Evolutionary conservation across 306 rosid genomes (phyloP).

Genomic region (Dicorynia guianensis): DNA sequence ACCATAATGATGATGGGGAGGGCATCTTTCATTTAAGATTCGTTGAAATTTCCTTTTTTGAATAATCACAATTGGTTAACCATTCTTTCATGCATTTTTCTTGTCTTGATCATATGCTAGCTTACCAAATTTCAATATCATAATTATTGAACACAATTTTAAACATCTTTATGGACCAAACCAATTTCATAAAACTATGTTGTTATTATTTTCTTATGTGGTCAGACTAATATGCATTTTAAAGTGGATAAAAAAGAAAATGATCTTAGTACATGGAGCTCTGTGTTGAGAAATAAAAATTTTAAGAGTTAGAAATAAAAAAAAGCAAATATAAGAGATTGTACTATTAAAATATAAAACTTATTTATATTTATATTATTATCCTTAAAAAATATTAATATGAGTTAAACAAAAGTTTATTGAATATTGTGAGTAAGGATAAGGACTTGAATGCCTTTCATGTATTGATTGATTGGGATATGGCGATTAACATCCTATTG

Average conservation of each 20-base stretch:
- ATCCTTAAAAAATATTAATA: not conserved
- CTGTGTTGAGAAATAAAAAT: too few species aligned
- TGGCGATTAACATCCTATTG: not conserved
- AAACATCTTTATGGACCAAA: conserved; percentile 29
- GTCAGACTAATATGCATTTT: too few species aligned
- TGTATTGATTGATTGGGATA: conserved; percentile 26
- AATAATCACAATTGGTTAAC: conserved; percentile 24
- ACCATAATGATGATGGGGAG: not conserved
- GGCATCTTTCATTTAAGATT: conserved; percentile 22
- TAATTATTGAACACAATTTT: conserved; percentile 18
- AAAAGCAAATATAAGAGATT: too few species aligned
- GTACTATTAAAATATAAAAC: too few species aligned
- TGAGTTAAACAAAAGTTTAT: not conserved
- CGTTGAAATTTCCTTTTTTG: not conserved
- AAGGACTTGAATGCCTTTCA: conserved; percentile 24
- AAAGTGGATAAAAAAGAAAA: too few species aligned
- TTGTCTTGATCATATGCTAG: conserved; percentile 33
- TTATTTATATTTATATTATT: not conserved
- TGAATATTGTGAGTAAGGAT: not conserved
- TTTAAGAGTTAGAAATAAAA: too few species aligned
- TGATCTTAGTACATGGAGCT: too few species aligned
- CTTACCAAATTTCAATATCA: conserved; percentile 39
- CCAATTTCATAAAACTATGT: not conserved
- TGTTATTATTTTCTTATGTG: not conserved
- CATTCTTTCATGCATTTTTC: not conserved